Conservation (phyloP, 257 asterid genomes). For the Solanum tarijense region DNA sequence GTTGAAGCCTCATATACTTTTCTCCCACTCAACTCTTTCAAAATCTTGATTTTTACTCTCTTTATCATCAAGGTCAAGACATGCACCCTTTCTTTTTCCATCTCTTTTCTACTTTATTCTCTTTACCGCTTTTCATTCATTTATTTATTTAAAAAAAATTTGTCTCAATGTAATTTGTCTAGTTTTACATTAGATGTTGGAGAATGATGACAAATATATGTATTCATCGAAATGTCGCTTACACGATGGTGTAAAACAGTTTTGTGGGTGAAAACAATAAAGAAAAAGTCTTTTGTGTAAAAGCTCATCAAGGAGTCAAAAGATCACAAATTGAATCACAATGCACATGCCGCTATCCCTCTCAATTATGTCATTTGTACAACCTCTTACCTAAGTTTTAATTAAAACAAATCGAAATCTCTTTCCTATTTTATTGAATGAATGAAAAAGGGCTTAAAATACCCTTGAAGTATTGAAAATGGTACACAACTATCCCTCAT, state of each 20-base stretch:
- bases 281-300: background rate
- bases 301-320: background rate
- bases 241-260: background rate
- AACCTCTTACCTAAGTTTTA: background rate
- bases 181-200: background rate
- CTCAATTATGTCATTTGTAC: background rate
- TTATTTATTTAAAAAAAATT: background rate
- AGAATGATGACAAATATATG: background rate
- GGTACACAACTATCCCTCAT: no score
- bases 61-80: background rate
- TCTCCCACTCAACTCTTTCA: conserved; percentile 1
- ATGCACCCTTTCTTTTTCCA: background rate
- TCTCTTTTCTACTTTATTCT: background rate
- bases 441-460: no score
- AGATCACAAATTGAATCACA: background rate
- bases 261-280: background rate
- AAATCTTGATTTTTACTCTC: background rate
- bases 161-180: background rate
- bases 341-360: background rate
- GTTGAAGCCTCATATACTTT: background rate
- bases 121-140: background rate
- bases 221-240: background rate
- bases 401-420: background rate
- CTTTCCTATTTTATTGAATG: background rate
- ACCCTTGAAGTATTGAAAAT: no score